Evolutionary conservation across 441 rosid species (phyloP).

Genomic region (Bruguiera hainesii): DNA sequence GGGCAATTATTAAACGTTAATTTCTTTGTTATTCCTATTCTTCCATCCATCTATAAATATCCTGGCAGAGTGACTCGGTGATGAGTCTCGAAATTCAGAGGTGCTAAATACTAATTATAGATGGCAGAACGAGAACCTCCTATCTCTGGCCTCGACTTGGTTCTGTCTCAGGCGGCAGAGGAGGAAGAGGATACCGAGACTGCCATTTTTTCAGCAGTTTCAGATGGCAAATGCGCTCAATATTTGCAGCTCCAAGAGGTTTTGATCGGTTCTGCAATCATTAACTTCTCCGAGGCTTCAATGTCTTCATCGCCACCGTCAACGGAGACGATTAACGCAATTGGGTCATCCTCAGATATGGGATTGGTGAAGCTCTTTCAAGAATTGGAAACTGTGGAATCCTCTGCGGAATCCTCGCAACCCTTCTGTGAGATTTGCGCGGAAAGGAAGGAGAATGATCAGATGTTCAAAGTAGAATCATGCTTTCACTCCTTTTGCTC

Average conservation of each 20-base stretch:
- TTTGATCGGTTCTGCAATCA: constrained; percentile 23
- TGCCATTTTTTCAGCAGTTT: constrained; percentile 15
- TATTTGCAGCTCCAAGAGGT: constrained; percentile 46
- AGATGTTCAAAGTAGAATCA: constrained; percentile 29
- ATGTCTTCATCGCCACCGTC: not conserved
- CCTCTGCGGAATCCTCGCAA: constrained; percentile 34
- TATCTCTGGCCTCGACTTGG: too few species aligned
- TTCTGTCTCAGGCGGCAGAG: not conserved
- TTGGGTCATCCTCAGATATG: not conserved
- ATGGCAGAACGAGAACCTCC: too few species aligned
- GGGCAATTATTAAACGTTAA: too few species aligned
- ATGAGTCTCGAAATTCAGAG: too few species aligned
- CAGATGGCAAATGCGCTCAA: constrained; percentile 36
- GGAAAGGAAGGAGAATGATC: constrained; percentile 30
- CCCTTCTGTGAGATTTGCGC: constrained; percentile 39
- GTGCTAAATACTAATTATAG: too few species aligned
- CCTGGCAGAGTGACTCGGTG: too few species aligned
- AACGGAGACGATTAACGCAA: too few species aligned
- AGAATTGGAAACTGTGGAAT: constrained; percentile 17
- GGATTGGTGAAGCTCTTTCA: not conserved
- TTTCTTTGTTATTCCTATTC: too few species aligned
- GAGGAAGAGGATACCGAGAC: too few species aligned
- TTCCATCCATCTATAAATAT: too few species aligned
- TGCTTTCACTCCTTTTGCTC: constrained; percentile 43
- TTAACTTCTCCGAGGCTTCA: too few species aligned